A percentile compares a stretch with the other conserved stretches of the same genome.
Conservation (phyloP, 2,329 filamentous ascomycete genomes). For the Fusarium brachygibbosum region DNA sequence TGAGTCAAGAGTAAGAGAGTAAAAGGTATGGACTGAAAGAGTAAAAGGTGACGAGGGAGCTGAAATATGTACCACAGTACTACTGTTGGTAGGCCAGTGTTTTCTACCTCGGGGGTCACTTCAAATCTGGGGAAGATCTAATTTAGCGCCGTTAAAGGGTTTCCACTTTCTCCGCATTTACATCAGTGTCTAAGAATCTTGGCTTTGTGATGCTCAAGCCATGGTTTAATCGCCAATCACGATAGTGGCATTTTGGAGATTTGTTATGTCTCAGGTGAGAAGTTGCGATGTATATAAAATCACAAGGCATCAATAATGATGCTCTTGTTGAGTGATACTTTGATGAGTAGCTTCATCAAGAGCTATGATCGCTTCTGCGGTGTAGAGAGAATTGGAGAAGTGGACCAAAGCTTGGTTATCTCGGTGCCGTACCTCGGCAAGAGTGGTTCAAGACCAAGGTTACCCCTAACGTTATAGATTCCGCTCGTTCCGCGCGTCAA, state of each 20-base stretch:
- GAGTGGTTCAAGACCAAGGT: background rate
- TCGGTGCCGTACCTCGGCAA: slow-evolving; percentile 4
- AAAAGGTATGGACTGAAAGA: background rate
- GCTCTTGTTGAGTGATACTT: background rate
- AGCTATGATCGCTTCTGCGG: background rate
- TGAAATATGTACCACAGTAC: slow-evolving; percentile 22
- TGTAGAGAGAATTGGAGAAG: slow-evolving; percentile 1
- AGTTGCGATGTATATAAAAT: background rate
- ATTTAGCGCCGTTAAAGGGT: slow-evolving; percentile 21
- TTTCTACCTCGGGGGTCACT: slow-evolving; percentile 14
- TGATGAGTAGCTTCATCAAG: background rate
- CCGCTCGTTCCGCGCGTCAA: slow-evolving; percentile 2
- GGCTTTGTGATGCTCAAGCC: background rate
- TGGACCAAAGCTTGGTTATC: slow-evolving; percentile 6
- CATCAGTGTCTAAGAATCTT: slow-evolving; percentile 9
- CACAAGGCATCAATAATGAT: background rate
- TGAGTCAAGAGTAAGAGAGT: background rate
- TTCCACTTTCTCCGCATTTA: slow-evolving; percentile 31
- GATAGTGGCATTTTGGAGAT: background rate
- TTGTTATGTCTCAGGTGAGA: background rate
- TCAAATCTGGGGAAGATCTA: slow-evolving; percentile 34
- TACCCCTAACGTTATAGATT: background rate
- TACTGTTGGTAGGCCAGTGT: background rate
- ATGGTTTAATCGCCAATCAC: background rate
- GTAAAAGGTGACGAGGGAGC: slow-evolving; percentile 13